These are phyloP conservation scores for Alternaria sp. DNA, from an alignment of 2,329 filamentous ascomycete genomes.

Conservation along the genomic window DNA sequence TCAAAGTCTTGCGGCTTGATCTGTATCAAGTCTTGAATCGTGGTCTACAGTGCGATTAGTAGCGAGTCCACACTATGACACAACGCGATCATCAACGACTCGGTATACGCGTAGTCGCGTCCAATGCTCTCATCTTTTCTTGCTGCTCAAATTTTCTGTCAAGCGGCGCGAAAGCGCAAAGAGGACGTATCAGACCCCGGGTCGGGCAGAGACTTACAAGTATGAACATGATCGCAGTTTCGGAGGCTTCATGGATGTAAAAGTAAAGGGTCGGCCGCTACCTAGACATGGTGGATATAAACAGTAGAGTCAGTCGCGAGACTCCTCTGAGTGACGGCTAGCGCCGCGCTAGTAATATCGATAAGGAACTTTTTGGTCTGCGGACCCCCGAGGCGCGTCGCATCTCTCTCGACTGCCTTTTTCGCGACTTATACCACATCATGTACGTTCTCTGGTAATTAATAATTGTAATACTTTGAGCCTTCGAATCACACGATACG, in stretches of 20 bases:
- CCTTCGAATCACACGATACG: not conserved
- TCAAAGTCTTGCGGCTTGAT: slow-evolving; percentile 89
- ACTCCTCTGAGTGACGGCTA: slow-evolving; percentile 15
- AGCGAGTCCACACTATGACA: not conserved
- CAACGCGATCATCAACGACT: not conserved
- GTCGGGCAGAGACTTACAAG: slow-evolving; percentile 42
- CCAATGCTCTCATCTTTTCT: not conserved
- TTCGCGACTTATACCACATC: not conserved
- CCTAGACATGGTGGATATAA: slow-evolving; percentile 17
- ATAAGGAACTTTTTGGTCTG: slow-evolving; percentile 25
- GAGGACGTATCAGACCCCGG: not conserved
- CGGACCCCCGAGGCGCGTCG: slow-evolving; percentile 25
- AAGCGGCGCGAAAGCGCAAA: not conserved
- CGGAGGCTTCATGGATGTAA: slow-evolving; percentile 39
- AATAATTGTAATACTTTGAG: not conserved
- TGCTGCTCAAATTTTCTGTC: slow-evolving; percentile 14
- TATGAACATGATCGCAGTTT: slow-evolving; percentile 47
- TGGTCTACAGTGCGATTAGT: slow-evolving; percentile 68
- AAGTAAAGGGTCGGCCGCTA: slow-evolving; percentile 21
- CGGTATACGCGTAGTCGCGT: not conserved
- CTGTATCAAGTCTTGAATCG: slow-evolving; percentile 92
- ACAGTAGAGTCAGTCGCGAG: slow-evolving; percentile 8
- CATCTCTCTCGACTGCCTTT: slow-evolving; percentile 4
- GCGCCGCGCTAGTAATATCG: slow-evolving; percentile 29
- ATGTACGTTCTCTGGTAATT: not conserved